These are phyloP conservation scores for Penicillium nucicola DNA, from an alignment of 495 filamentous ascomycete genomes.

Conservation along the genomic window DNA sequence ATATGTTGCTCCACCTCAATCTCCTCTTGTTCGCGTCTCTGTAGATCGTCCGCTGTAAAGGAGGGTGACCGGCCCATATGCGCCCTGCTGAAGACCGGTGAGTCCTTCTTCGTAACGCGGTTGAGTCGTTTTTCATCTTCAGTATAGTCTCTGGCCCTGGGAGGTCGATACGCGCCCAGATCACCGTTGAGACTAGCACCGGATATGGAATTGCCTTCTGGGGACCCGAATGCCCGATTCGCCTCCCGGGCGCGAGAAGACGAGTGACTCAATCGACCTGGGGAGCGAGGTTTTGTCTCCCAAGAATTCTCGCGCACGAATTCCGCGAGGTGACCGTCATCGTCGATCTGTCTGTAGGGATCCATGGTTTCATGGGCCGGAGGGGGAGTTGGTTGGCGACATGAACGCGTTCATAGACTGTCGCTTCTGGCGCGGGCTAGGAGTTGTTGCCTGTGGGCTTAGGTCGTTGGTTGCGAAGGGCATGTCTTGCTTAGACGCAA, in stretches of 20 bases:
- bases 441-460: constrained; percentile 12
- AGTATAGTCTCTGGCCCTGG: constrained; percentile 34
- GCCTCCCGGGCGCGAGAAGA: constrained; percentile 23
- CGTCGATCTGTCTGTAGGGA: constrained; percentile 44
- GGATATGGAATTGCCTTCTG: constrained; percentile 15
- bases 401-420: constrained; percentile 10
- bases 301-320: constrained; percentile 28
- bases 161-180: constrained; percentile 26
- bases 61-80: constrained; percentile 30
- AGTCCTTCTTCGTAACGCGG: constrained; percentile 40
- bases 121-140: constrained; percentile 45
- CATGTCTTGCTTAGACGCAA: constrained; percentile 22
- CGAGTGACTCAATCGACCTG: constrained; percentile 20
- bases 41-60: constrained; percentile 45
- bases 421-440: constrained; percentile 17
- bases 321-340: constrained; percentile 40
- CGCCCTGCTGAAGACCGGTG: constrained; percentile 47
- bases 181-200: constrained; percentile 31
- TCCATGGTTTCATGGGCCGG: constrained; percentile 43
- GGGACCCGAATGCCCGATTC: constrained; percentile 4
- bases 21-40: constrained; percentile 40
- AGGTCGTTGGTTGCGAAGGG: constrained; percentile 9
- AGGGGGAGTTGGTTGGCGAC: constrained; percentile 31
- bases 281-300: constrained; percentile 12
- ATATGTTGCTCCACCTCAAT: not conserved